These are phyloP conservation scores for Fraxinus xanthoxyloides DNA, from an alignment of 305 asterid genomes.

Conservation along the genomic window DNA sequence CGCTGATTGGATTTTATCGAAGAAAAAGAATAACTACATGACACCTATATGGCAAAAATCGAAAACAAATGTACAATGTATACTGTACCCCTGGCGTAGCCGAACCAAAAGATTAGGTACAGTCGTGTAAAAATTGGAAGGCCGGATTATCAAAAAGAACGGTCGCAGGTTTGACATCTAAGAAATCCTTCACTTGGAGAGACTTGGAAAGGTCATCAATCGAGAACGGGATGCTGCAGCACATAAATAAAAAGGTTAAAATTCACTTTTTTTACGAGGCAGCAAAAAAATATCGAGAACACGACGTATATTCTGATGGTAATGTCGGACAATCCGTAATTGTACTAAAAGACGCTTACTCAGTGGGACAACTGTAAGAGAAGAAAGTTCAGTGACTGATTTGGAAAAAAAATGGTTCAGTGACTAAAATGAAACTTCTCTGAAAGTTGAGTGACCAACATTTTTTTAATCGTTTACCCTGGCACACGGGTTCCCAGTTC, in stretches of 20 bases:
- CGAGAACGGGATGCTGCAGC: conserved; percentile 93
- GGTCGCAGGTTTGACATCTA: conserved; percentile 74
- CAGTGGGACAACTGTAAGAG: not conserved
- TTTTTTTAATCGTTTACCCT: not conserved
- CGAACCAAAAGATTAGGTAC: conserved; percentile 16
- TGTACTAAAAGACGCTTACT: not conserved
- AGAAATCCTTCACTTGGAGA: conserved; percentile 77
- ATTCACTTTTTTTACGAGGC: not conserved
- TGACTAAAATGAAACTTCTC: not conserved
- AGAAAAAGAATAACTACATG: not conserved
- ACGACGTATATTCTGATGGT: not conserved
- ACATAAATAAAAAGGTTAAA: conserved; percentile 5
- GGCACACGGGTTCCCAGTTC: not conserved
- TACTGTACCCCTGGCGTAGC: conserved; percentile 9
- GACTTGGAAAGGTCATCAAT: conserved; percentile 80
- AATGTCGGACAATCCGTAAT: not conserved
- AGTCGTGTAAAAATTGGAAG: conserved; percentile 85
- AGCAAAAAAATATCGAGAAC: not conserved
- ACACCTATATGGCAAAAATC: not conserved
- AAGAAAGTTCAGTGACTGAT: not conserved
- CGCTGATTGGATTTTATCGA: not conserved
- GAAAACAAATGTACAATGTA: conserved; percentile 19
- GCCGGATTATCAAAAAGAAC: conserved; percentile 73
- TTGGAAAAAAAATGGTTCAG: not conserved
- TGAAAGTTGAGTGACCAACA: not conserved